Base-by-base conservation (phyloP, 2,329 filamentous ascomycete species). In the Aspergillus brasiliensis region DNA sequence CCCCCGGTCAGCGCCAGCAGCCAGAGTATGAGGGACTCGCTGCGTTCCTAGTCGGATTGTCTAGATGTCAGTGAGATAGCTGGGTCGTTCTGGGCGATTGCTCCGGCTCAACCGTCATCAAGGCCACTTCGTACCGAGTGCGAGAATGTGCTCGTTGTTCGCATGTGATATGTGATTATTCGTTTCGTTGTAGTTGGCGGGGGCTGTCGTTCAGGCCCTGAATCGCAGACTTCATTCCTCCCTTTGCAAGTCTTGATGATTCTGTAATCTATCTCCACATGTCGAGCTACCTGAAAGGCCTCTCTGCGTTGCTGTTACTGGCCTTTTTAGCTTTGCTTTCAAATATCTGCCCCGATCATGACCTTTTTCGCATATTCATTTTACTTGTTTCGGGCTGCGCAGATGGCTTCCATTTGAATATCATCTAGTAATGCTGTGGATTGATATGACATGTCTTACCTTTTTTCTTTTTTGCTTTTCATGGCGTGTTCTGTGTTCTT, bases 1-100 rank as follows among this genome's bases (percentile, higher is more conserved):
- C 86, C 86, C 1, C 87, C 88, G 1, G 90, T 96, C 80, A 97
- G 93, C 76, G 92, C 94, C 23, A 97, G 93, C 81, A 89, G 91
- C 65, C 89, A 93, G 79, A 97, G 93, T 81, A 92, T 88, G 84
- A 86, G 91, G 71, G 94, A 98, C 76, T 89, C 90, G 15, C 82
- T 92, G 62, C 93, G 94, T 76, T 87, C 85, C 70, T 89, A 77
- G 73, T 60, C 42, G 23, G 11, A 6, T 52, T 44, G 51, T 17
- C 37, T 51, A 56, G 38, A 19, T 28, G 31, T 13, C 44, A 27
- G 17, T 17, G 7, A 21, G 7, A 44, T 23, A 13, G n/a, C 37
- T 17, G 25, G 13, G 27, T 28, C 42, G 21, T n/a, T 8, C 5
- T 37, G 42, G 37, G 40, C 19, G 3, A 34, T 27, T 17, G 13